Evolutionary conservation across 345 rosid species (phyloP).

Genomic region (Garcia nutans): DNA sequence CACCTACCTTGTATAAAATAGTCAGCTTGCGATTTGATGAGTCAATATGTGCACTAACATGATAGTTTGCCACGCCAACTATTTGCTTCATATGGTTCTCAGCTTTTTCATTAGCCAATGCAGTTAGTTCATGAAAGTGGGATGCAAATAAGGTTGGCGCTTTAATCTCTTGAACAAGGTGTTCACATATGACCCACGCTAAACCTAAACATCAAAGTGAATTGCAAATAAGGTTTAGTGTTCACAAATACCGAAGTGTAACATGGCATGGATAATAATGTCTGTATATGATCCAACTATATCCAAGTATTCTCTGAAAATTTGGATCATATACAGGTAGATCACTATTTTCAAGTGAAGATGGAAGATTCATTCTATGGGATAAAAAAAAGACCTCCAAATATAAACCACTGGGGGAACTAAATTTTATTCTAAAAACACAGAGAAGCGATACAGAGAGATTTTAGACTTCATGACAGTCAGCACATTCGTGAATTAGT

Average conservation of each 20-base stretch:
- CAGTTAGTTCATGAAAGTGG: slow-evolving; percentile 98
- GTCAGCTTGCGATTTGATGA: slow-evolving; percentile 78
- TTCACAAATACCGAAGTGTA: neutral
- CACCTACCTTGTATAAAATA: slow-evolving; percentile 88
- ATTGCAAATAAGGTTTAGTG: neutral
- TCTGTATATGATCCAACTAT: neutral
- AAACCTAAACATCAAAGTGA: slow-evolving; percentile 47
- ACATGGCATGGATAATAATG: neutral
- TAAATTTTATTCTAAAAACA: too few relatives aligned
- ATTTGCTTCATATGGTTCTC: slow-evolving; percentile 42
- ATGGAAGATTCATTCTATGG: neutral
- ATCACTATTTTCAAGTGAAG: neutral
- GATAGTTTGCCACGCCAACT: slow-evolving; percentile 84
- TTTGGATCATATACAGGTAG: neutral
- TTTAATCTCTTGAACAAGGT: slow-evolving; percentile 79
- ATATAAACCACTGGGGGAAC: neutral
- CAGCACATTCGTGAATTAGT: neutral
- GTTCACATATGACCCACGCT: slow-evolving; percentile 99
- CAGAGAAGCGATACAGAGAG: neutral
- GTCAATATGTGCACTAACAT: slow-evolving; percentile 96
- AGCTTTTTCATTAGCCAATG: slow-evolving; percentile 61
- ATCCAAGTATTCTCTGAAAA: neutral
- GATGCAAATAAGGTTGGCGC: slow-evolving; percentile 95
- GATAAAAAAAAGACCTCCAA: neutral
- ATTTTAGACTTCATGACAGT: neutral